Evolutionary conservation across 495 filamentous ascomycete species (phyloP).

Genomic region (Neurospora tetrasperma): DNA sequence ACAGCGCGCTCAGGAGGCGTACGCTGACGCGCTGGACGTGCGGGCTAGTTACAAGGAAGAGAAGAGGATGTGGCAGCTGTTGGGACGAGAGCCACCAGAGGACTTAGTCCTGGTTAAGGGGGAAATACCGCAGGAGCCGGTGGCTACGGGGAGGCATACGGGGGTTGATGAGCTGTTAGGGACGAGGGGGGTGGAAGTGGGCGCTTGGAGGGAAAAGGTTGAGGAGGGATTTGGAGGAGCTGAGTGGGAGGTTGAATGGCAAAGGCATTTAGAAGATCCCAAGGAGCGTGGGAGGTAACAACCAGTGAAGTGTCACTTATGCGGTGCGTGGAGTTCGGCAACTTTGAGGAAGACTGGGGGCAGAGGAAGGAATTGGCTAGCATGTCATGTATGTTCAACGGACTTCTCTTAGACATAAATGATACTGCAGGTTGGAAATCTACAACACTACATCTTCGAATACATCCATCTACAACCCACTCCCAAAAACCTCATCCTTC

Average conservation of each 20-base stretch:
- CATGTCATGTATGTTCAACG: neutral
- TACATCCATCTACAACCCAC: slow-evolving; percentile 10
- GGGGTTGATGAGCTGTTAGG: slow-evolving; percentile 10
- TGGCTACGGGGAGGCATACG: neutral
- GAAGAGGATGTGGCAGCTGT: slow-evolving; percentile 40
- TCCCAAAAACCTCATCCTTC: slow-evolving; percentile 35
- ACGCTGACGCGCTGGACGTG: slow-evolving; percentile 46
- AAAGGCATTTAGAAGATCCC: neutral
- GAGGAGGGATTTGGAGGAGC: neutral
- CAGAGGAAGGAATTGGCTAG: neutral
- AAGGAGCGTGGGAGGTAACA: neutral
- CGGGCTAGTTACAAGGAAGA: slow-evolving; percentile 46
- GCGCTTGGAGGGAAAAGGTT: slow-evolving; percentile 5
- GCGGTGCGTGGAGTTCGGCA: neutral
- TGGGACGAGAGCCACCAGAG: slow-evolving; percentile 37
- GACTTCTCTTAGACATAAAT: neutral
- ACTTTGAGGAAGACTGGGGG: neutral
- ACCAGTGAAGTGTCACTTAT: neutral
- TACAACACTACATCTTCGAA: too few species aligned
- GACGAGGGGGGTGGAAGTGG: slow-evolving; percentile 40
- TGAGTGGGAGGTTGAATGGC: slow-evolving; percentile 2
- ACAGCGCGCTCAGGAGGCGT: slow-evolving; percentile 34
- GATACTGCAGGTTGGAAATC: too few species aligned
- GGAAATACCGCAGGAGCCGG: neutral
- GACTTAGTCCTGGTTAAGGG: slow-evolving; percentile 41